These are phyloP conservation scores for Yamagishiella unicocca DNA, from an alignment of 139 green algal species.

Conservation along the genomic window DNA sequence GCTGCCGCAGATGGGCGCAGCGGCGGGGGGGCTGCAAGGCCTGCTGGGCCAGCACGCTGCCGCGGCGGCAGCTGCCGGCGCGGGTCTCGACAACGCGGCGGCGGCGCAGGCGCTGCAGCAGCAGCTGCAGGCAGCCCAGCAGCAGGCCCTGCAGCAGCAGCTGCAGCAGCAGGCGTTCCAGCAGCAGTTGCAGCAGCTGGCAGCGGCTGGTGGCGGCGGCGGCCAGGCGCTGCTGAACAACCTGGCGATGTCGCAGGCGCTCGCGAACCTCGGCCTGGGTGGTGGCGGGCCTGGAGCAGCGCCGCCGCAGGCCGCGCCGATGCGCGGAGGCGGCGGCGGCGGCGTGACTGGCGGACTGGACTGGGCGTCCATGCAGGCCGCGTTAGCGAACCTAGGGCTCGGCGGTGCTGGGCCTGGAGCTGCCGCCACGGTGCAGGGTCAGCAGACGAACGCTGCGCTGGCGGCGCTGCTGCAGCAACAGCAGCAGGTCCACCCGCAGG, in stretches of 20 bases:
- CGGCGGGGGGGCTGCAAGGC: conserved; percentile 1
- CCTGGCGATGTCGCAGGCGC: conserved; percentile 56
- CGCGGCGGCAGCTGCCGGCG: background rate
- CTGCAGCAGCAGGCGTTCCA: conserved; percentile 47
- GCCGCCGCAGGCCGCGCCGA: background rate
- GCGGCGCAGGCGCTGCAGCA: conserved; percentile 18
- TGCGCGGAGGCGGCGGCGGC: background rate
- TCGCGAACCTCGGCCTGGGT: background rate
- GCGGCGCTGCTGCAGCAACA: conserved; percentile 28
- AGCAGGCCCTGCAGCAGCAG: conserved; percentile 38
- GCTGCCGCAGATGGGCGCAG: conserved; percentile 22
- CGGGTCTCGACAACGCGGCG: conserved; percentile 10
- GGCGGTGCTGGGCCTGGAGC: background rate
- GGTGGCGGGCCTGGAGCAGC: background rate
- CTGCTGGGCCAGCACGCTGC: conserved; percentile 29
- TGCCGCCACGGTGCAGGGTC: background rate
- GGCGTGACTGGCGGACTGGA: background rate
- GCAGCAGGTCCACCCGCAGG: background rate
- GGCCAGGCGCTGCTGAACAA: conserved; percentile 44
- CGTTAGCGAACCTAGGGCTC: background rate
- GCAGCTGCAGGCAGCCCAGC: background rate
- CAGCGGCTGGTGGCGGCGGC: background rate
- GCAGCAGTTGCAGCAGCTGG: conserved; percentile 37
- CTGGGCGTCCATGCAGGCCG: conserved; percentile 16
- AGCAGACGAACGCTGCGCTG: background rate